Percentiles rank a stretch among this genome's conserved stretches.
phyloP scores from a whole-genome alignment of 108 stramenopile genomes.

The Skeletonema potamos region DNA sequence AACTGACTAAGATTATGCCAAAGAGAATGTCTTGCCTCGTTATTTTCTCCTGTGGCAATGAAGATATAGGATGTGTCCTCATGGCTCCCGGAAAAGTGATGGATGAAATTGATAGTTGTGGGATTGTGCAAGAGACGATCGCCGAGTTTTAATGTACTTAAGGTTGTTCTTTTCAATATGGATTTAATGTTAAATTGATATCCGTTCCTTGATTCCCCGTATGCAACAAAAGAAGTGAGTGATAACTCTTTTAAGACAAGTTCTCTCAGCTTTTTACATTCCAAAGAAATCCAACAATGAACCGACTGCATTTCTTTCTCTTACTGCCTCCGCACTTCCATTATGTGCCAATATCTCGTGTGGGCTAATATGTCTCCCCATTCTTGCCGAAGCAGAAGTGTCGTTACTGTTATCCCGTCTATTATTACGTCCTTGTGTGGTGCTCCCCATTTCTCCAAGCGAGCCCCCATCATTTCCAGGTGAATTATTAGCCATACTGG shows the following conservation, averaged over 20 bases:
- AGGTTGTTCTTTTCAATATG: no score
- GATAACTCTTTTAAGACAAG: not conserved
- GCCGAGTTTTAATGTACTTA: conserved; percentile 30
- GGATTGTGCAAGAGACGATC: conserved; percentile 35
- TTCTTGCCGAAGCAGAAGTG: not conserved
- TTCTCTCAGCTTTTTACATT: conserved; percentile 12
- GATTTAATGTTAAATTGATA: not conserved
- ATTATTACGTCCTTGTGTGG: not conserved
- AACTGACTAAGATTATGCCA: conserved; percentile 29
- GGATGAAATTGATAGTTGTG: conserved; percentile 37
- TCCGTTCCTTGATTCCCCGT: not conserved
- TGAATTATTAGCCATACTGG: not conserved
- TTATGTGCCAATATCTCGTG: conserved; percentile 49
- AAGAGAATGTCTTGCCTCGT: conserved; percentile 39
- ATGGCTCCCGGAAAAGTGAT: conserved; percentile 29
- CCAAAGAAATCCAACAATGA: conserved; percentile 51
- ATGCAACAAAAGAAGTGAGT: not conserved
- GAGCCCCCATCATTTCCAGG: not conserved
- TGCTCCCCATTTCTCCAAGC: not conserved
- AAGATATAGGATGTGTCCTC: conserved; percentile 39
- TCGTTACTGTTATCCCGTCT: conserved; percentile 4
- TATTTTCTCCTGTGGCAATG: conserved; percentile 33
- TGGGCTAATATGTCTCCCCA: conserved; percentile 35
- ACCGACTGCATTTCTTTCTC: conserved; percentile 46
- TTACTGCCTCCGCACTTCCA: conserved; percentile 47